Evolutionary conservation across 1,284 basidiomycete species (phyloP).

Genomic region (Apiotrichum porosum): DNA sequence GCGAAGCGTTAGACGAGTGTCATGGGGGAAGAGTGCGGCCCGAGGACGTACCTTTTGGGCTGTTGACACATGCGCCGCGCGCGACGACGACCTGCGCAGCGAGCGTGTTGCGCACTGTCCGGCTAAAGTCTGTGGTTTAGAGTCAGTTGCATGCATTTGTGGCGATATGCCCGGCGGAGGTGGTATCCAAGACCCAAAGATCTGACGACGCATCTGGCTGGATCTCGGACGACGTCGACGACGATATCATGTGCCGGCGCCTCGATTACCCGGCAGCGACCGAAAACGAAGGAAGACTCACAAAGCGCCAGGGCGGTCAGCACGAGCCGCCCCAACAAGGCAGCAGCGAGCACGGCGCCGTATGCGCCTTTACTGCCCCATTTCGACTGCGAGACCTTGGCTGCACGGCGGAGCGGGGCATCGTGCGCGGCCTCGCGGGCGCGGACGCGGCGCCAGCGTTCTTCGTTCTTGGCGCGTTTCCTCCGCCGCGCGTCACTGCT

Average conservation of each 20-base stretch:
- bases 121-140: not conserved
- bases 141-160: too few species aligned
- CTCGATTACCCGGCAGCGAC: too few species aligned
- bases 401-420: conserved; percentile 14
- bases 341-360: conserved; percentile 1
- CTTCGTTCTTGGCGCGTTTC: conserved; percentile 6
- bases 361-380: not conserved
- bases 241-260: too few species aligned
- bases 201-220: too few species aligned
- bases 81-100: not conserved
- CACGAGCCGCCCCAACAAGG: conserved; percentile 4
- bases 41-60: not conserved
- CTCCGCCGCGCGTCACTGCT: conserved; percentile 11
- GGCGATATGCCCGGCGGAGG: too few species aligned
- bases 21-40: not conserved
- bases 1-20: not conserved
- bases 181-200: too few species aligned
- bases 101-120: not conserved
- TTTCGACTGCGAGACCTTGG: conserved; percentile 3
- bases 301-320: conserved; percentile 9
- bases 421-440: conserved; percentile 21
- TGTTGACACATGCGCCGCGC: not conserved
- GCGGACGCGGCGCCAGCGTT: conserved; percentile 17
- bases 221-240: too few species aligned
- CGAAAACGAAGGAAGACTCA: not conserved